Base-by-base conservation (phyloP, 768 basidiomycete genomes). In the Chlorophyllum brunneum region DNA sequence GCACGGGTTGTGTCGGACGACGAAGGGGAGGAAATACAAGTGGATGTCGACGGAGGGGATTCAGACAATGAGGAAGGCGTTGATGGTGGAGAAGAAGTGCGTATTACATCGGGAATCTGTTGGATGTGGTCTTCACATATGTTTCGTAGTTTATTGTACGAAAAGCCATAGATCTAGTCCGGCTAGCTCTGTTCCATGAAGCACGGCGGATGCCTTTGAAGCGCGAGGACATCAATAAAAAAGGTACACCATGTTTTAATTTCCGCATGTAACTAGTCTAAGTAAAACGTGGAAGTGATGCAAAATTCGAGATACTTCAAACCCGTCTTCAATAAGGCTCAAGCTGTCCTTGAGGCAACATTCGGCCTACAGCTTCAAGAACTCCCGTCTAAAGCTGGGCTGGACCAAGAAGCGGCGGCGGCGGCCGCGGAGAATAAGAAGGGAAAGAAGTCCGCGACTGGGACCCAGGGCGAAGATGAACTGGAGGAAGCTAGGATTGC, bases 361-460 rank as follows among this genome's bases (percentile, higher is more conserved):
- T 87, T 95, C 58, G 92, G 88, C 2, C 83, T 94, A 82, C 90
- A 95, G 59, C 76, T 97, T 6, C 82, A 86, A 23, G 88, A 92
- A 63, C 77, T 97, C 4, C 80, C 82, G 40, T 71, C 81, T 0
- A 80, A 84, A 20, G 81, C 76, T 27, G 81, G 71, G 47, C 64
- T 80, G 3, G 81, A 81, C 9, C 71, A 75, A 23, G 75, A 76
- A 11, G 67, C 65, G 1, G 63, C 61, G 15, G 66, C 61, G n/a
- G 45, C 50, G n/a, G 47, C 53, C 5, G 42, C 36, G n/a, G 51
- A 48, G 33, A 34, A 2, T 22, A 45, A 44, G 34, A 45, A 49
- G n/a, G 48, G 41, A n/a, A 53, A 53, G 30, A 46, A 39, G 27
- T 5, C 30, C 4, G 48, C 30, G 20, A 23, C 39, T 4, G 30